phyloP scores from a whole-genome alignment of 2,329 filamentous ascomycete species.

The Kalmusia sp. region DNA sequence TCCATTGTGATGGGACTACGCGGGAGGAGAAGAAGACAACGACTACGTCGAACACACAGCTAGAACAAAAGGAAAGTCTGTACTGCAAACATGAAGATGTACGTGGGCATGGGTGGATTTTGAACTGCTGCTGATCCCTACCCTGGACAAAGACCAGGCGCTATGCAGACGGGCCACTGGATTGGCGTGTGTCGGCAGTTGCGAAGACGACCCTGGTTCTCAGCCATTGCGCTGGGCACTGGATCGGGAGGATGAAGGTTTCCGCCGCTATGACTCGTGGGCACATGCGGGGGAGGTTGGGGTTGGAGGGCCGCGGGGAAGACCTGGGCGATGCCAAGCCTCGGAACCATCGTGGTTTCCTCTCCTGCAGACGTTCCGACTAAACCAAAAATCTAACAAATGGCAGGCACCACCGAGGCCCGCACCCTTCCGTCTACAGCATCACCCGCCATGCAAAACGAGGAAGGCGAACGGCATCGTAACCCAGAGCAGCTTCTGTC shows the following conservation, averaged over 20 bases:
- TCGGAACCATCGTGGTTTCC: conserved; percentile 7
- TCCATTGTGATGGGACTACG: conserved; percentile 19
- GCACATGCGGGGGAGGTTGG: conserved; percentile 1
- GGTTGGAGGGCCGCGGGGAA: background rate
- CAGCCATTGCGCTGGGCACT: no score
- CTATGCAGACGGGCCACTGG: conserved; percentile 1
- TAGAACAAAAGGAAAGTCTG: background rate
- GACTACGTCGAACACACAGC: background rate
- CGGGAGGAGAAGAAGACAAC: no score
- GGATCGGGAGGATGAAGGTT: background rate
- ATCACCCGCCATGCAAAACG: background rate
- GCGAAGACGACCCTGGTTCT: background rate
- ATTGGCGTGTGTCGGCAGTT: conserved; percentile 4
- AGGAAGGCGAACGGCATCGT: background rate
- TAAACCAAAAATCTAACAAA: background rate
- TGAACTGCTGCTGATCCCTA: background rate
- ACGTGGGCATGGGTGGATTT: background rate
- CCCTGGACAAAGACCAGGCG: background rate
- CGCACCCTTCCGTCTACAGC: background rate
- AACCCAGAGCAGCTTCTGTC: background rate
- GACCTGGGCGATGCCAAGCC: background rate
- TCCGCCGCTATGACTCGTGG: conserved; percentile 1
- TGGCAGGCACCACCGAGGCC: background rate
- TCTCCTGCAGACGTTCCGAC: background rate
- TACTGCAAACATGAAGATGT: background rate